Evolutionary conservation across 108 stramenopile genomes (phyloP), one percentile per base, ranked within the genome.

Genomic region (Nannochloropsis salina): DNA sequence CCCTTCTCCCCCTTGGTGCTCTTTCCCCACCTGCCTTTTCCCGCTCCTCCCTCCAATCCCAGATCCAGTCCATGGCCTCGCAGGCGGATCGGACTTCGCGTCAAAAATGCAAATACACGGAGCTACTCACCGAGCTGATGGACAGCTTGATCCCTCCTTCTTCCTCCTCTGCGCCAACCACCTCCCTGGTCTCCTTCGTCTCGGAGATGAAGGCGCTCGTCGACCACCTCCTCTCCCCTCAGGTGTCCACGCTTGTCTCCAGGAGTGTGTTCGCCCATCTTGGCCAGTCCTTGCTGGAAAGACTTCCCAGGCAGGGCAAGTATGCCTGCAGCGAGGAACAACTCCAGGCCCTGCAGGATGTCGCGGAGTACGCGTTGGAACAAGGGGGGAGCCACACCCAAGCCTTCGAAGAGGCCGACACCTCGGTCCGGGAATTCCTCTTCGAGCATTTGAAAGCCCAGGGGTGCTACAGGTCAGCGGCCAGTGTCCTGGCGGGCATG

Each of bases 1-100:
- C 61, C n/a, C 61, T 6, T 2, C 1, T n/a, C 3, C 61, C 61
- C 15, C 15, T n/a, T n/a, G 20, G 8, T n/a, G 4, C 61, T 74
- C 61, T n/a, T n/a, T 74, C 61, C 61, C 61, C 4, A n/a, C 61
- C 61, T 74, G 15, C 61, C 61, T 8, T 3, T 74, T n/a, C 61
- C 61, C n/a, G 20, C 6, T n/a, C n/a, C 20, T 2, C 61, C 61
- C 61, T 74, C 31, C 31, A 1, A 31, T 31, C 31, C 31, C n/a
- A 74, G 61, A 74, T 74, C 61, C 4, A 74, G n/a, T 4, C 61
- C 61, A 15, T 74, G 20, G 61, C 61, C 61, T 15, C 20, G 61
- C 61, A 74, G n/a, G 61, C 61, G 20, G 61, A 74, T 74, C 61
- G 61, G 61, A 74, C 61, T n/a, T n/a, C 61, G 61, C 61, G 61